These are phyloP conservation scores for Durio zibethinus DNA, from an alignment of 345 rosid genomes.

Conservation along the genomic window DNA sequence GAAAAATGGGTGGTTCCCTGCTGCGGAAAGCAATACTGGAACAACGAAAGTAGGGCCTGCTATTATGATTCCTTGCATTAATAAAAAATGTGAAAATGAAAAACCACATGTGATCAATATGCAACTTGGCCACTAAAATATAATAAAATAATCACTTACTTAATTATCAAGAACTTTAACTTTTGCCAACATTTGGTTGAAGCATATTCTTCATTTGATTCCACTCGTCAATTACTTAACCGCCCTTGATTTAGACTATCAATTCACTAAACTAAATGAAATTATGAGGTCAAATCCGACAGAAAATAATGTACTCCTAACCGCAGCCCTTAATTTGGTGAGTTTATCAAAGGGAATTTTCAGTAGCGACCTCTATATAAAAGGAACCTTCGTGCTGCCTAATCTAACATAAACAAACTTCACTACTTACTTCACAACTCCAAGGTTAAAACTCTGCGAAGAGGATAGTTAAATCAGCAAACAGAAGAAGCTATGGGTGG, in stretches of 20 bases:
- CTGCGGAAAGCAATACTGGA: neutral
- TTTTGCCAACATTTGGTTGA: neutral
- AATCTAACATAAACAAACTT: neutral
- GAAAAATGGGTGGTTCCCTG: neutral
- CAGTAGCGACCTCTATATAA: neutral
- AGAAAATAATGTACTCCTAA: neutral
- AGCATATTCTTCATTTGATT: neutral
- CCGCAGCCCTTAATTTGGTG: neutral
- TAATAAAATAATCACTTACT: neutral
- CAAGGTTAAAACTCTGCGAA: neutral
- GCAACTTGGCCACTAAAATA: neutral
- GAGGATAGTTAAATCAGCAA: neutral
- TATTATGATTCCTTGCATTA: neutral
- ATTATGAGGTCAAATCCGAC: neutral
- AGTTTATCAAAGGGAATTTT: neutral
- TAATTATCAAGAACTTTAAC: neutral
- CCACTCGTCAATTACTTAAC: neutral
- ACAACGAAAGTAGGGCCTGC: neutral
- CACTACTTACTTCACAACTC: neutral
- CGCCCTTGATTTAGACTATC: neutral
- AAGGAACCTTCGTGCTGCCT: neutral
- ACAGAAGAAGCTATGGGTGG: slow-evolving; percentile 5
- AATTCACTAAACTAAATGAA: neutral
- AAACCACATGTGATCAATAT: neutral
- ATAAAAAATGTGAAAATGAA: neutral